Percentiles rank a stretch among this genome's conserved stretches.
These are phyloP conservation scores for Mentha longifolia DNA, from an alignment of 257 asterid genomes.

Conservation along the genomic window DNA sequence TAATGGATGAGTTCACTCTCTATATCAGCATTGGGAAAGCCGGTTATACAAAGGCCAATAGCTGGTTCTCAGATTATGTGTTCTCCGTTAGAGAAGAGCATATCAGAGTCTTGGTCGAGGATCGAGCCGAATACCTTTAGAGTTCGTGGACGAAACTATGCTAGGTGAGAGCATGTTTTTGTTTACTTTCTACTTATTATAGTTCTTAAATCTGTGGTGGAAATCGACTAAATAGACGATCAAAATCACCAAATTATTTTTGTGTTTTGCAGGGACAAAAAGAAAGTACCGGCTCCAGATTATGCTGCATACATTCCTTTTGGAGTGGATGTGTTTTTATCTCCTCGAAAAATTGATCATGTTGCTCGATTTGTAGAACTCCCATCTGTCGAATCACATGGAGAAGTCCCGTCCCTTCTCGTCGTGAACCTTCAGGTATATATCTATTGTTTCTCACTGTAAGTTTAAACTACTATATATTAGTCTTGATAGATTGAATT, in stretches of 20 bases:
- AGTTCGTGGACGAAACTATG: constrained; percentile 75
- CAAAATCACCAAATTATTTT: constrained; percentile 12
- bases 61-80: constrained; percentile 85
- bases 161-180: constrained; percentile 50
- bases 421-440: constrained; percentile 95
- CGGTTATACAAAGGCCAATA: constrained; percentile 67
- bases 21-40: constrained; percentile 63
- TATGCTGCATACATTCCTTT: constrained; percentile 81
- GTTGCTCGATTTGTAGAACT: constrained; percentile 88
- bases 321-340: constrained; percentile 84
- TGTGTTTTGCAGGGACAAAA: constrained; percentile 72
- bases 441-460: background rate
- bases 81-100: constrained; percentile 70
- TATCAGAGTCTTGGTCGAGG: constrained; percentile 71
- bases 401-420: constrained; percentile 79
- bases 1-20: too few species aligned
- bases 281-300: constrained; percentile 75
- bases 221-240: constrained; percentile 12
- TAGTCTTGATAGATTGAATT: constrained; percentile 5
- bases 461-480: background rate
- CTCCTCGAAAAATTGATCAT: constrained; percentile 81
- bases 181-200: background rate
- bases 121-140: constrained; percentile 72
- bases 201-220: background rate
- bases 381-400: constrained; percentile 62